A percentile compares a stretch with the other conserved stretches of the same genome.
Conservation (phyloP, 345 rosid species). For the Aegle marmelos region DNA sequence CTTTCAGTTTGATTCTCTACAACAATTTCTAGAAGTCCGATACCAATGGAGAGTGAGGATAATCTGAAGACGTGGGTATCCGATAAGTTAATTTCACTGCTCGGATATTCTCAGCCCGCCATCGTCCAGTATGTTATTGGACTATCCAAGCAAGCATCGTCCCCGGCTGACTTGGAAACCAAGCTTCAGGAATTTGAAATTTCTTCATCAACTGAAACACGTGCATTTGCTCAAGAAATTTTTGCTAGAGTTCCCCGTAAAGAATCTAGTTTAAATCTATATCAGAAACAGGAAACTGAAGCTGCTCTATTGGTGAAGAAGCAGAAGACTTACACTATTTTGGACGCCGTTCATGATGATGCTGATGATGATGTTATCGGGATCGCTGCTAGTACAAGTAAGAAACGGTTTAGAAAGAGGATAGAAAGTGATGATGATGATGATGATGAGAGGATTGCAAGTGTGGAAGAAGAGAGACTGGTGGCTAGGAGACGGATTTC, state of each 20-base stretch:
- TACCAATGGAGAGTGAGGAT: constrained; percentile 49
- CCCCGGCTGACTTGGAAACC: constrained; percentile 48
- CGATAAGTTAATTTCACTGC: constrained; percentile 66
- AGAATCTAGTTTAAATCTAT: constrained; percentile 44
- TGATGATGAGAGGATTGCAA: constrained; percentile 57
- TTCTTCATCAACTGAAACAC: constrained; percentile 51
- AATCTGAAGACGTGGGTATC: constrained; percentile 79
- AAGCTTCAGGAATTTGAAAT: constrained; percentile 55
- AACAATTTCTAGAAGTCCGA: too few relatives aligned
- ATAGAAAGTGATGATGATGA: constrained; percentile 68
- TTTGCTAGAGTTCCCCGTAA: constrained; percentile 55
- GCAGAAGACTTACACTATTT: constrained; percentile 56
- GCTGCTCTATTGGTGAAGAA: constrained; percentile 75
- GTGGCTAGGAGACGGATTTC: constrained; percentile 51
- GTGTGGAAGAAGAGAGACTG: constrained; percentile 46
- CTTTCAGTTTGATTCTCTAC: too few relatives aligned
- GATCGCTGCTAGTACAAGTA: constrained; percentile 23
- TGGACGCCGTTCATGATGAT: constrained; percentile 32
- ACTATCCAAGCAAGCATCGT: constrained; percentile 60
- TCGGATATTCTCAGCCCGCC: constrained; percentile 69
- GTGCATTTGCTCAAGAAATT: constrained; percentile 54
- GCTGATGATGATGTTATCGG: constrained; percentile 47
- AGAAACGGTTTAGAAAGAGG: constrained; percentile 86
- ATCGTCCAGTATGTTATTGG: constrained; percentile 71
- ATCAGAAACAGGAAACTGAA: constrained; percentile 80